Evolutionary conservation across 805 yeast genomes (phyloP).

Genomic region (Tetrapisispora pingtungensis): DNA sequence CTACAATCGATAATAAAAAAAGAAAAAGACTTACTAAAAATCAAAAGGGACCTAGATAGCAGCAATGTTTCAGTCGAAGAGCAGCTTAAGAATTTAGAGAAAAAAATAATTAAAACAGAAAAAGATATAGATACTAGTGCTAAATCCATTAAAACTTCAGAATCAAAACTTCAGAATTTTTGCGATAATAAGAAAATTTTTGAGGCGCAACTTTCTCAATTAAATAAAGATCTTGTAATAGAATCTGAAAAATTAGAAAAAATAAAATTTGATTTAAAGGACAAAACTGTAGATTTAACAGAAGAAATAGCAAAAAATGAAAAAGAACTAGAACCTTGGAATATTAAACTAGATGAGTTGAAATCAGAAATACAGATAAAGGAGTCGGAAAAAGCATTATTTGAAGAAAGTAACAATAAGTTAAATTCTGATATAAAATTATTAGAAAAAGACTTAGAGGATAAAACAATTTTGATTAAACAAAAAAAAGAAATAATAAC

Average conservation of each 20-base stretch:
- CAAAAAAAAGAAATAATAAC: constrained; percentile 38
- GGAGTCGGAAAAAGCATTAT: constrained; percentile 52
- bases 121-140: constrained; percentile 44
- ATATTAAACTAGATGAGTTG: constrained; percentile 50
- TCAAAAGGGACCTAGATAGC: constrained; percentile 36
- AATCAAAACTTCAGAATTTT: constrained; percentile 37
- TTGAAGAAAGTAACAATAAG: constrained; percentile 37
- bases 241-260: constrained; percentile 54
- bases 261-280: constrained; percentile 56
- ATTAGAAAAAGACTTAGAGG: constrained; percentile 36
- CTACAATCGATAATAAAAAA: constrained; percentile 24
- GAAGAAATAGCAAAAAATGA: constrained; percentile 55
- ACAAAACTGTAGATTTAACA: constrained; percentile 62
- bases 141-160: constrained; percentile 36
- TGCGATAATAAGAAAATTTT: constrained; percentile 36
- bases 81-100: constrained; percentile 53
- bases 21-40: constrained; percentile 15
- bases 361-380: constrained; percentile 57
- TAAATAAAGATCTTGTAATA: constrained; percentile 35
- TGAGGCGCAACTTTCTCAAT: constrained; percentile 35
- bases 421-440: constrained; percentile 36
- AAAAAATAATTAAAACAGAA: constrained; percentile 48
- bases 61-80: constrained; percentile 66
- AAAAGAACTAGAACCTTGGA: constrained; percentile 73
- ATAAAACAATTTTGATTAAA: constrained; percentile 39